Base-by-base conservation (phyloP, 495 filamentous ascomycete species). In the Penicillium bovifimosum region DNA sequence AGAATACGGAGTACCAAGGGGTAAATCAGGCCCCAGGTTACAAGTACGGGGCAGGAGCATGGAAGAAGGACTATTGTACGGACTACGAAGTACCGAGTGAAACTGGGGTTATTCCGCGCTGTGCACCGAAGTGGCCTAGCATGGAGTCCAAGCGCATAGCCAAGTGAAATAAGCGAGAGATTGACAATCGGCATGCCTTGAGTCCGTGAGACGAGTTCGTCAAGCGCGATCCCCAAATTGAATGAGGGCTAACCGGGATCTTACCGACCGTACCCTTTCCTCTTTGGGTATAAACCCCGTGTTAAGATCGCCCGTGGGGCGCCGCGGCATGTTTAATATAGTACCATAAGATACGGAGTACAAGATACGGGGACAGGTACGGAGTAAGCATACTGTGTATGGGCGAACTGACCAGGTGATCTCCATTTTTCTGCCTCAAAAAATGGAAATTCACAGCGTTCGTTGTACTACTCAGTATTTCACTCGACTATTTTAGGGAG, bases 181-280 rank as follows among this genome's bases (percentile, higher is more conserved):
- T 50, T 17, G 8, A 29, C 16, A 50, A 13, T 41, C 31, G 48
- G 48, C 31, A 41, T 26, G 17, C 33, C 27, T 33, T 33, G 10
- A 34, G 16, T 31, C 55, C 56, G 53, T 49, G 62, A 62, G 62
- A 64, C 61, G 62, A 42, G 62, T 64, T 65, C 60, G 62, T 65
- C 56, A 52, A 54, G 38, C 33, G 45, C 56, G 40, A 47, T 40
- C 42, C 20, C 44, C 20, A 28, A 33, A 45, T 14, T 24, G 20
- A 36, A 49, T 48, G 47, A 34, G 29, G 20, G 31, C 27, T 41
- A 40, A 16, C 50, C 38, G 40, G 50, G 53, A 59, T 62, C 56
- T 45, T 55, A 61, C 55, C 45, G 55, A 55, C 34, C 2, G 28
- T 39, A 14, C 48, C 20, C 46, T 33, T 42, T 41, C 40, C n/a